Base-by-base conservation (phyloP, 768 basidiomycete species). In the Erythrobasidium yunnanense region DNA sequence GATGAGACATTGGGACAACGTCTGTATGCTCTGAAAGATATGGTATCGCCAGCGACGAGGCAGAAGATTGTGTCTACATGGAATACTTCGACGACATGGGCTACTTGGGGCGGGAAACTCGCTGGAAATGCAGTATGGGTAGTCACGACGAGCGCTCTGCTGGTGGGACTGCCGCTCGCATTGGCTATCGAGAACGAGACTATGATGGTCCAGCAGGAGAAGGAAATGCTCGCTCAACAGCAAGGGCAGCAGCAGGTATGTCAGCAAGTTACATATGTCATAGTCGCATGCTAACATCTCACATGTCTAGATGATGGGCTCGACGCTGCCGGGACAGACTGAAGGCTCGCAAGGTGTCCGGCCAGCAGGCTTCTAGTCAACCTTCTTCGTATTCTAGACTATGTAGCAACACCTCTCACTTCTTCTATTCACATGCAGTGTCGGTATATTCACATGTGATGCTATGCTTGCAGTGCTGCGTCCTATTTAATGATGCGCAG, bases 151-250 rank as follows among this genome's bases (percentile, higher is more conserved):
- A 88, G 87, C 47, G 91, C 92, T 0, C 80, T 99, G 60, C 83
- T 99, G 70, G 86, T 99, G 54, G 95, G 89, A 15, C 80, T 99
- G 38, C 95, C 95, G 33, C 81, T 97, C 68, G 90, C 92, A 3
- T 81, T 97, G 71, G 86, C 85, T 68, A 81, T 97, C 72, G 95
- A 99, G 78, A 93, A 95, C 77, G 95, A 99, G 79, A 87, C 88
- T 58, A 90, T 91, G 78, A 83, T 93, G 65, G 86, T 90, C 11
- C 85, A 86, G 51, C 91, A 96, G 78, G 95, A 97, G 78, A 85
- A 87, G 78, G 91, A 96, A 78, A 83, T 89, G 82, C 79, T 88
- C 69, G 88, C 88, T 56, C 91, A 93, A 76, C 89, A 91, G 75
- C 87, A 89, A 76, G 91, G 91, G 47, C 88, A 90, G 76, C 87